These are phyloP conservation scores for Boletus edulis DNA, from an alignment of 768 basidiomycete species.

Conservation along the genomic window DNA sequence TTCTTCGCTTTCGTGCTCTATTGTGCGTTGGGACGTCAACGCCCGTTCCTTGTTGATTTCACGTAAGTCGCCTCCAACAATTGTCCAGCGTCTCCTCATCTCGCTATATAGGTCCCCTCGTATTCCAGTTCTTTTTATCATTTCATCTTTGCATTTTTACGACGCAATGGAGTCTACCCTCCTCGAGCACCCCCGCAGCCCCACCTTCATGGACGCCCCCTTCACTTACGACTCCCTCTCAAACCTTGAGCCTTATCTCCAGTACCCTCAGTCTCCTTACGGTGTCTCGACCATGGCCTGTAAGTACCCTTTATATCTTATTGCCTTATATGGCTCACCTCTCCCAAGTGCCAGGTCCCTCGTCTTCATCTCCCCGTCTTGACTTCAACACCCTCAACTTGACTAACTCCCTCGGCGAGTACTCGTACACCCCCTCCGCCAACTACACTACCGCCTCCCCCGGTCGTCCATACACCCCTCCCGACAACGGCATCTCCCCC, in stretches of 20 bases:
- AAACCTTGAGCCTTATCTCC: conserved; percentile 56
- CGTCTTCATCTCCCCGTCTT: conserved; percentile 55
- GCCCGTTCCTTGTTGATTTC: conserved; percentile 31
- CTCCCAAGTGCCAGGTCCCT: conserved; percentile 48
- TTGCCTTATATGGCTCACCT: conserved; percentile 7
- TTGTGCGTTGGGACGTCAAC: conserved; percentile 35
- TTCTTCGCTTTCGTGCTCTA: conserved; percentile 30
- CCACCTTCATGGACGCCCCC: conserved; percentile 49
- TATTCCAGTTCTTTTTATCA: conserved; percentile 33
- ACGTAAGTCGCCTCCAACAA: conserved; percentile 23
- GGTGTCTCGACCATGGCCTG: conserved; percentile 59
- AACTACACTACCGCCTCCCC: conserved; percentile 53
- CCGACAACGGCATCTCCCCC: conserved; percentile 65
- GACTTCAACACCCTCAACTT: conserved; percentile 64
- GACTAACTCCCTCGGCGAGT: conserved; percentile 54
- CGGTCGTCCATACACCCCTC: conserved; percentile 67
- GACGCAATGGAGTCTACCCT: conserved; percentile 46
- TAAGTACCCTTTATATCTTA: conserved; percentile 36
- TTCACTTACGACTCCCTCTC: conserved; percentile 46
- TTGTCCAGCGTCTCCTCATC: background rate
- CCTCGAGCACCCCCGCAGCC: conserved; percentile 50
- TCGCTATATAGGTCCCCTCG: conserved; percentile 27
- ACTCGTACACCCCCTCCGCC: conserved; percentile 52
- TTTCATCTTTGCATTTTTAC: conserved; percentile 37
- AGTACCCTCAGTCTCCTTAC: conserved; percentile 66